Evolutionary conservation across 78 protist species (phyloP).

Genomic region (Guillardia theta): DNA sequence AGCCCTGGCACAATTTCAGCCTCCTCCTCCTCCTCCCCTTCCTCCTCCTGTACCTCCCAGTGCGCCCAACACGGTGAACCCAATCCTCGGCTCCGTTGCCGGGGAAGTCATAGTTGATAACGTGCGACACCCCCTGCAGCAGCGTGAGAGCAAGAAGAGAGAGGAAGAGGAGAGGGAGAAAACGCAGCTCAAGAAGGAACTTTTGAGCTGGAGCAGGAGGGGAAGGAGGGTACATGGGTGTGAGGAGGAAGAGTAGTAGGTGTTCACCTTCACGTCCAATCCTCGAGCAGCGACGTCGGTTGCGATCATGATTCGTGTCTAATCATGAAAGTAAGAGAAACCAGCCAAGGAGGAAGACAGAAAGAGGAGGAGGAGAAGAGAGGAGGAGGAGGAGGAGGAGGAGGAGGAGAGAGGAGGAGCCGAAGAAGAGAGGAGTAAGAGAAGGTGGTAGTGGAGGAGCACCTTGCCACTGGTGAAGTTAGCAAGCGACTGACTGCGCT

Average conservation of each 20-base stretch:
- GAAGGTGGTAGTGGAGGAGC: too few species aligned
- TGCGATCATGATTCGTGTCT: neutral
- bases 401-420: too few species aligned
- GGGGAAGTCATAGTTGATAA: slow-evolving; percentile 93
- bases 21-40: neutral
- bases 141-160: neutral
- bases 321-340: too few species aligned
- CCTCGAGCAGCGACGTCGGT: neutral
- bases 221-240: neutral
- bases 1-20: slow-evolving; percentile 10
- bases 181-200: neutral
- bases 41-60: slow-evolving; percentile 55
- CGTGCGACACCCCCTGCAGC: slow-evolving; percentile 61
- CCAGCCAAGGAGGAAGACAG: too few species aligned
- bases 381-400: too few species aligned
- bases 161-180: neutral
- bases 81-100: slow-evolving; percentile 83
- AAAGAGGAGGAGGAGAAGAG: too few species aligned
- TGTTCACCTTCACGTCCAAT: neutral
- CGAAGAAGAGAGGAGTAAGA: too few species aligned
- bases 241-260: neutral
- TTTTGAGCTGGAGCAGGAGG: neutral
- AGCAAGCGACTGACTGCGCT: slow-evolving; percentile 29
- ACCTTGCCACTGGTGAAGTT: slow-evolving; percentile 21
- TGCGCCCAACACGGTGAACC: slow-evolving; percentile 96